These are phyloP conservation scores for Metschnikowia proteae DNA, from an alignment of 805 yeast species.

Conservation along the genomic window DNA sequence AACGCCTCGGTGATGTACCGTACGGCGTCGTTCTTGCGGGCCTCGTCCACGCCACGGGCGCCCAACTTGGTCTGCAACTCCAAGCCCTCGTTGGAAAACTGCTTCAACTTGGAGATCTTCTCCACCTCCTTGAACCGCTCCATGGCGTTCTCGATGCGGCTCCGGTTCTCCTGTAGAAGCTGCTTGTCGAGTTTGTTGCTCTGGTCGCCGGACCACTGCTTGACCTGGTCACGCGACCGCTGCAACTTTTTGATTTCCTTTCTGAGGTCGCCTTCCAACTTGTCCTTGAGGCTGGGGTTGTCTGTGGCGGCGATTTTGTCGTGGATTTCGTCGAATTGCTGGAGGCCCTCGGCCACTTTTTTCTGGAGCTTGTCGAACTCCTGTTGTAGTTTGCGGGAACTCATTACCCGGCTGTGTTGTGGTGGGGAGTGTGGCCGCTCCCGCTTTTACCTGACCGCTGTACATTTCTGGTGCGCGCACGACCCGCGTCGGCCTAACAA, in stretches of 20 bases:
- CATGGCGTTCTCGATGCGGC: constrained; percentile 84
- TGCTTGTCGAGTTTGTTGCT: constrained; percentile 73
- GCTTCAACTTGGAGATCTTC: constrained; percentile 88
- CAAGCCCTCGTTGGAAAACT: constrained; percentile 89
- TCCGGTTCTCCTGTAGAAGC: constrained; percentile 53
- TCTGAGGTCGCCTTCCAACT: constrained; percentile 86
- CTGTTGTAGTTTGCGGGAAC: constrained; percentile 45
- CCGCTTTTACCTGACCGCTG: no score
- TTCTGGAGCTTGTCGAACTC: constrained; percentile 94
- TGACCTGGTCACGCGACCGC: constrained; percentile 89
- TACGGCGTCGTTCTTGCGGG: constrained; percentile 69
- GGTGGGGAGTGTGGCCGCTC: background rate
- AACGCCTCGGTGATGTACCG: constrained; percentile 66
- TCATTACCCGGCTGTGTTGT: constrained; percentile 22
- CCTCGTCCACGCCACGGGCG: constrained; percentile 46
- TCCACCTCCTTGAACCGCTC: constrained; percentile 94
- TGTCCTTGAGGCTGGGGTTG: constrained; percentile 86
- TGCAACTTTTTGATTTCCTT: constrained; percentile 94
- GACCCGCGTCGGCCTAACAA: no score
- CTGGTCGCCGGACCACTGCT: constrained; percentile 88
- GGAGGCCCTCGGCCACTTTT: constrained; percentile 84
- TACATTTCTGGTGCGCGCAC: no score
- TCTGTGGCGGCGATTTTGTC: constrained; percentile 81
- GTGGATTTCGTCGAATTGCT: constrained; percentile 77
- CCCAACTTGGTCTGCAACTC: constrained; percentile 57